These are phyloP conservation scores for Salix arbutifolia DNA, from an alignment of 345 rosid genomes.

Conservation along the genomic window DNA sequence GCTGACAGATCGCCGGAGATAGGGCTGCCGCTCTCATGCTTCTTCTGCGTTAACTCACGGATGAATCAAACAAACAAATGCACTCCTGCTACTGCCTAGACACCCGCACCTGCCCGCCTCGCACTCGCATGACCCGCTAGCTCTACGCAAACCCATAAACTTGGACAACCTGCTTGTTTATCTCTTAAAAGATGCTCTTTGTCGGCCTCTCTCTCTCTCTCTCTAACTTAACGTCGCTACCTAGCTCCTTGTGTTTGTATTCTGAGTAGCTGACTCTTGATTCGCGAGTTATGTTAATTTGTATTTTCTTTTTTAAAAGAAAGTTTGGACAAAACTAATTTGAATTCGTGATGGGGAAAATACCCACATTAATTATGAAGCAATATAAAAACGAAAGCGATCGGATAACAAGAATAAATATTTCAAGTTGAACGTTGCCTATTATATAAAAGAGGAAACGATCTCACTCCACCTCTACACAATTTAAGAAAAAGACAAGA, in stretches of 20 bases:
- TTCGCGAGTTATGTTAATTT: too few species aligned
- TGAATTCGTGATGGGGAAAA: not conserved
- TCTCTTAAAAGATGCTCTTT: not conserved
- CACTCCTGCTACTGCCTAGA: not conserved
- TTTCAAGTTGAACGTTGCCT: not conserved
- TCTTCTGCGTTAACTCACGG: not conserved
- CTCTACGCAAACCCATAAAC: not conserved
- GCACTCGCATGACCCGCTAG: not conserved
- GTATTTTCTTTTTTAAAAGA: too few species aligned
- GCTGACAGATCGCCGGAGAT: not conserved
- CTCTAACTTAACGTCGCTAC: not conserved
- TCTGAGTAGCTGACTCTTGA: too few species aligned
- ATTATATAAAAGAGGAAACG: too few species aligned
- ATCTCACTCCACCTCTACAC: too few species aligned
- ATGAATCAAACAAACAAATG: too few species aligned
- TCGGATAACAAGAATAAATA: not conserved
- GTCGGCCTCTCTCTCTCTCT: not conserved
- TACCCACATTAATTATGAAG: not conserved
- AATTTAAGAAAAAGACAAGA: too few species aligned
- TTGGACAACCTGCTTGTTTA: not conserved
- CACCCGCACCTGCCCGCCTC: not conserved
- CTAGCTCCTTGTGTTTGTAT: too few species aligned
- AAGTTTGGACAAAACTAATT: too few species aligned
- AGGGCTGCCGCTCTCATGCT: not conserved
- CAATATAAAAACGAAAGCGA: not conserved